These are phyloP conservation scores for Platanthera guangdongensis DNA, from an alignment of 106 monocot genomes.

Conservation along the genomic window DNA sequence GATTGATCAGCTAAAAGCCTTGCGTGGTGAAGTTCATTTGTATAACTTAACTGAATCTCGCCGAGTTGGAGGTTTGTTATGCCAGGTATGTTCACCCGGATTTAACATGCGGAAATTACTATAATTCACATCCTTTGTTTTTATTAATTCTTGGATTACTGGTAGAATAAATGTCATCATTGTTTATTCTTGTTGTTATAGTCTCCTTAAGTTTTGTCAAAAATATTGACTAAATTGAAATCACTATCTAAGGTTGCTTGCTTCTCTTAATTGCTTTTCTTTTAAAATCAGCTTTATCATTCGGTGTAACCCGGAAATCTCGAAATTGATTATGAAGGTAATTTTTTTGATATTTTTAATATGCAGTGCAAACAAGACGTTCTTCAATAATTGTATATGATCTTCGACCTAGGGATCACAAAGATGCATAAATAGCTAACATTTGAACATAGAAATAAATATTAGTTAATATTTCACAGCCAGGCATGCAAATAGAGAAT, in stretches of 20 bases:
- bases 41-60: constrained; percentile 45
- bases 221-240: too few relatives aligned
- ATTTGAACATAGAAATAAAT: too few relatives aligned
- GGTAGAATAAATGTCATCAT: neutral
- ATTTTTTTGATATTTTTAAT: too few relatives aligned
- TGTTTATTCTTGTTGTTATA: too few relatives aligned
- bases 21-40: constrained; percentile 45
- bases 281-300: neutral
- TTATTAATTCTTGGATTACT: constrained; percentile 2
- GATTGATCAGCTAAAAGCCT: constrained; percentile 29
- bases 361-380: too few relatives aligned
- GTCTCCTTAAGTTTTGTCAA: too few relatives aligned
- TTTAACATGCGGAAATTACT: neutral
- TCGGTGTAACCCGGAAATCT: neutral
- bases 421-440: too few relatives aligned
- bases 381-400: too few relatives aligned
- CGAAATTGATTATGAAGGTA: too few relatives aligned
- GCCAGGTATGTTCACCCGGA: constrained; percentile 34
- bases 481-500: too few relatives aligned
- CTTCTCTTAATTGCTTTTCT: neutral
- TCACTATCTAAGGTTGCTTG: neutral
- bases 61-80: constrained; percentile 37
- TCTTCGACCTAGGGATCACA: too few relatives aligned
- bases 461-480: too few relatives aligned
- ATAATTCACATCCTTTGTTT: neutral